These are phyloP conservation scores for Acacia crassicarpa DNA, from an alignment of 306 rosid species.

Conservation along the genomic window DNA sequence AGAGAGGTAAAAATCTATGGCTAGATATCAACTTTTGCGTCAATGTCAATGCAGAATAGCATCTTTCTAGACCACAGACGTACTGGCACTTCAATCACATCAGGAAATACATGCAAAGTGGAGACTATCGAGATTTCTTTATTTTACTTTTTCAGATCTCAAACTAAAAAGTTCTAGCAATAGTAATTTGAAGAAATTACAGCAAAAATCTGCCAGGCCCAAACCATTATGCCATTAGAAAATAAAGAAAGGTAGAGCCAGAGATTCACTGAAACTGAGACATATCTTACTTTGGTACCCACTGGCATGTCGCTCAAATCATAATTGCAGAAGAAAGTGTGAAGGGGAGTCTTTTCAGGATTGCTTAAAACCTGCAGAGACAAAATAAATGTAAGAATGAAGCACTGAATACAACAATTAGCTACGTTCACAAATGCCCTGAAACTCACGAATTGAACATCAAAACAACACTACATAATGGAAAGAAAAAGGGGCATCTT, in stretches of 20 bases:
- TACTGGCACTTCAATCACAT: background rate
- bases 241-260: background rate
- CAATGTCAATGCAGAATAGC: background rate
- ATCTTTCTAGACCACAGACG: background rate
- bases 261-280: background rate
- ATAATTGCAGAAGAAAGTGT: constrained; percentile 97
- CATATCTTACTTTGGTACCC: constrained; percentile 84
- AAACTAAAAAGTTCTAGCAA: background rate
- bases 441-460: background rate
- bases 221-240: constrained; percentile 19
- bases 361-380: constrained; percentile 89
- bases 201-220: constrained; percentile 10
- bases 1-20: background rate
- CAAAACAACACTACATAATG: background rate
- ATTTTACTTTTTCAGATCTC: background rate
- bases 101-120: background rate
- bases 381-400: constrained; percentile 18
- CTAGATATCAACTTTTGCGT: background rate
- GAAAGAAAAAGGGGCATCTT: background rate
- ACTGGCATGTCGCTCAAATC: constrained; percentile 96
- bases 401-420: background rate
- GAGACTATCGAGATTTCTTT: background rate
- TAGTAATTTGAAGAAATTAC: background rate
- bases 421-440: constrained; percentile 1
- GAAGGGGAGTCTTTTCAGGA: constrained; percentile 98